Percentiles rank a stretch among this genome's conserved stretches.
These are phyloP conservation scores for Pelargonium nanum DNA, from an alignment of 345 rosid species.

Conservation along the genomic window DNA sequence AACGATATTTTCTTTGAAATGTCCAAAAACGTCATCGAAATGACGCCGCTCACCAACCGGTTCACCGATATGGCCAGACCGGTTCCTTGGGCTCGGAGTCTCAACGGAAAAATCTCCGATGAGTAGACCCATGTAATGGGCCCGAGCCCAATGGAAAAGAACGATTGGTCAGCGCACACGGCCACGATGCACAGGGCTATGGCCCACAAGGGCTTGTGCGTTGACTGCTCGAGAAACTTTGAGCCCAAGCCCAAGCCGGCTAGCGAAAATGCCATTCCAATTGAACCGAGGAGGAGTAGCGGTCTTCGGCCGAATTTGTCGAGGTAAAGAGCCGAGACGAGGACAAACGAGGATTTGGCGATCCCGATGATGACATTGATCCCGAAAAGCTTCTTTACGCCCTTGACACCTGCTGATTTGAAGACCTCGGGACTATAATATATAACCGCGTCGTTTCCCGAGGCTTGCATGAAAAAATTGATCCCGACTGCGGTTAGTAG, in stretches of 20 bases:
- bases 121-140: conserved; percentile 84
- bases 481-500: conserved; percentile 44
- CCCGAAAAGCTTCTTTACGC: conserved; percentile 30
- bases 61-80: conserved; percentile 55
- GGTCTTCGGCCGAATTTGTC: conserved; percentile 52
- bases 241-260: conserved; percentile 37
- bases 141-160: conserved; percentile 72
- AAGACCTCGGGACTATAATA: conserved; percentile 44
- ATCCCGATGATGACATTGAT: conserved; percentile 43
- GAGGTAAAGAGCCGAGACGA: conserved; percentile 34
- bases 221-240: conserved; percentile 20
- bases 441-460: conserved; percentile 52
- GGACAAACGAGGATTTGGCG: conserved; percentile 27
- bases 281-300: conserved; percentile 30
- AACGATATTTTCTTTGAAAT: conserved; percentile 31
- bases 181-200: conserved; percentile 23
- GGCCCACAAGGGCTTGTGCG: conserved; percentile 29
- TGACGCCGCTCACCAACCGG: conserved; percentile 59
- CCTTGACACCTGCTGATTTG: conserved; percentile 34
- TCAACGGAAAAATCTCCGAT: conserved; percentile 62
- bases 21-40: conserved; percentile 57
- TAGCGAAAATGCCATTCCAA: conserved; percentile 35
- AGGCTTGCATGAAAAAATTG: conserved; percentile 56
- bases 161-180: conserved; percentile 36
- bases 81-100: conserved; percentile 59